Evolutionary conservation across 306 rosid species (phyloP).

Genomic region (Vigna nakashimae): DNA sequence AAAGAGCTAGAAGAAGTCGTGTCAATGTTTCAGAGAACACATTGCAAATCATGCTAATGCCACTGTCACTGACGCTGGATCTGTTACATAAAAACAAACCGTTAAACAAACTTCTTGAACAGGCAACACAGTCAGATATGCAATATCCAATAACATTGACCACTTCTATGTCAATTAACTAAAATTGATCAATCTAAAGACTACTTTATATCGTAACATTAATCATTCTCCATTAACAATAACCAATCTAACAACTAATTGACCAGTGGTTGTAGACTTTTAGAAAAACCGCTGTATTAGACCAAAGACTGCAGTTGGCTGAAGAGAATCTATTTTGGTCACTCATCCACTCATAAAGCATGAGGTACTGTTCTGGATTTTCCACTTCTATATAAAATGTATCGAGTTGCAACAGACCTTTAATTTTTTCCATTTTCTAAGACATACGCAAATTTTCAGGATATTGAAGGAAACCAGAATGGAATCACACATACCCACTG

Average conservation of each 20-base stretch:
- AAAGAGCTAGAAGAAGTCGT: constrained; percentile 92
- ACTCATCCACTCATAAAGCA: background rate
- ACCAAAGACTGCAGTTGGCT: background rate
- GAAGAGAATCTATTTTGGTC: background rate
- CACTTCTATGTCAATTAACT: background rate
- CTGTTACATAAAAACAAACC: constrained; percentile 53
- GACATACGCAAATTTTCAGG: background rate
- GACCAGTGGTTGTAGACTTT: background rate
- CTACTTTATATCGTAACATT: background rate
- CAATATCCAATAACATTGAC: background rate
- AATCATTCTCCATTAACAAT: background rate
- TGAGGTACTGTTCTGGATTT: background rate
- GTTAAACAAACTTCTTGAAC: background rate
- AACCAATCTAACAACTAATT: background rate
- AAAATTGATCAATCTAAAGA: too few relatives aligned
- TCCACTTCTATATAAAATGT: background rate
- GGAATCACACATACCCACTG: constrained; percentile 75
- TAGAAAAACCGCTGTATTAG: background rate
- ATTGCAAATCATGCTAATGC: constrained; percentile 93
- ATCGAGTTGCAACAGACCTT: constrained; percentile 16
- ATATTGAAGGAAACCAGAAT: constrained; percentile 20
- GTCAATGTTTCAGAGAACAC: constrained; percentile 81
- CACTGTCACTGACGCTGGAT: constrained; percentile 93
- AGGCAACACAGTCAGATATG: constrained; percentile 3
- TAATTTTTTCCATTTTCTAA: background rate